phyloP scores from a whole-genome alignment of 2,329 filamentous ascomycete genomes.

The Colletotrichum paranaense region DNA sequence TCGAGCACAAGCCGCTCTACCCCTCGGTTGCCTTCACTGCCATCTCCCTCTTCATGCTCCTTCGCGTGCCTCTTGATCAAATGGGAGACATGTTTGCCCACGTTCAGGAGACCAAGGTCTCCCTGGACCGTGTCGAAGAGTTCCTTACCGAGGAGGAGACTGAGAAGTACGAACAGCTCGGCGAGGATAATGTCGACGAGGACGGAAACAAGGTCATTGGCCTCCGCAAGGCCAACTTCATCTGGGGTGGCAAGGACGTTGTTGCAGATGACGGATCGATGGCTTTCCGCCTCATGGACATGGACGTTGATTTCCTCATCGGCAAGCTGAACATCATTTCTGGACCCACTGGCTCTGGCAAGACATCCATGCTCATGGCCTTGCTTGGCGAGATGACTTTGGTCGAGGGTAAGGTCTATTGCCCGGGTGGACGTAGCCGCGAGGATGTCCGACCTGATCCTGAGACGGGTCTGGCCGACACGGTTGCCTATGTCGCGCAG shows the following conservation, averaged over 20 bases:
- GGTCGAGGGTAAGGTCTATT: slow-evolving; percentile 81
- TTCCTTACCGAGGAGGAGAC: slow-evolving; percentile 95
- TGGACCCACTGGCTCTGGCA: slow-evolving; percentile 93
- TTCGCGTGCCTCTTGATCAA: slow-evolving; percentile 93
- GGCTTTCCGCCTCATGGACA: slow-evolving; percentile 84
- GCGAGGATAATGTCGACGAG: slow-evolving; percentile 74
- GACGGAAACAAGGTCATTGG: slow-evolving; percentile 81
- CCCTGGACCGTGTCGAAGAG: slow-evolving; percentile 94
- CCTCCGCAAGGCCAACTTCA: slow-evolving; percentile 85
- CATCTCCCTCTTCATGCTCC: slow-evolving; percentile 92
- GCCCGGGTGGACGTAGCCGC: slow-evolving; percentile 86
- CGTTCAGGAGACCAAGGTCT: slow-evolving; percentile 97
- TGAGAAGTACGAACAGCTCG: slow-evolving; percentile 90
- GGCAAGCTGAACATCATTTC: slow-evolving; percentile 93
- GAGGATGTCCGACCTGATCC: slow-evolving; percentile 87
- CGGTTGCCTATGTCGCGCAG: slow-evolving; percentile 95
- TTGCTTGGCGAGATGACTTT: slow-evolving; percentile 96
- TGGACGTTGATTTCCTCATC: slow-evolving; percentile 85
- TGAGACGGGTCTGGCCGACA: slow-evolving; percentile 88
- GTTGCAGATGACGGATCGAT: slow-evolving; percentile 73
- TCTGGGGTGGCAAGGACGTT: slow-evolving; percentile 83
- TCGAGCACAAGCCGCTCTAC: slow-evolving; percentile 89
- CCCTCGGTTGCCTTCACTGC: slow-evolving; percentile 96
- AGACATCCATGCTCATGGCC: slow-evolving; percentile 96
- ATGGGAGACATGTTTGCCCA: slow-evolving; percentile 99